Conservation (phyloP, 2,329 filamentous ascomycete species). For the Cercospora sp. region DNA sequence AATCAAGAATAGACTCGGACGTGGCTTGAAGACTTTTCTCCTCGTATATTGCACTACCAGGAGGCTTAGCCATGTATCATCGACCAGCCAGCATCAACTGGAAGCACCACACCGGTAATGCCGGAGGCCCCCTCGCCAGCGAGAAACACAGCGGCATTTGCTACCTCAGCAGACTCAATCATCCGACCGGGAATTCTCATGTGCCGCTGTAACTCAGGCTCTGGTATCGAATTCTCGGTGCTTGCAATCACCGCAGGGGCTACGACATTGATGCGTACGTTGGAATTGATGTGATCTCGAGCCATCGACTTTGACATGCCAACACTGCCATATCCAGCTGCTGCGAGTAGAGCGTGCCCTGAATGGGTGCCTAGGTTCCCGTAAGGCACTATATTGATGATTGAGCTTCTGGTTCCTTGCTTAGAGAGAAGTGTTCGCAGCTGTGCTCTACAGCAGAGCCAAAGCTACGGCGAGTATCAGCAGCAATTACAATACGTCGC, state of each 20-base stretch:
- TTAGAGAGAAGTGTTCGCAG: neutral
- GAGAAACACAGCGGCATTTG: neutral
- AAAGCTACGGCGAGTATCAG: neutral
- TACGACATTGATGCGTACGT: neutral
- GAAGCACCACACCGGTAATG: neutral
- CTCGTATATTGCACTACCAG: no score
- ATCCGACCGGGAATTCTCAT: neutral
- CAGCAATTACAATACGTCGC: neutral
- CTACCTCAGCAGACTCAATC: neutral
- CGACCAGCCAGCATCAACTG: neutral
- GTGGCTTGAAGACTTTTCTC: no score
- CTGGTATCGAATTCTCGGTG: neutral
- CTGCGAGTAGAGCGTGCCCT: neutral
- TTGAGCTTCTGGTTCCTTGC: neutral
- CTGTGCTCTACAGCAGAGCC: neutral
- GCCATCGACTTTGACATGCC: neutral
- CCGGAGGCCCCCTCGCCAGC: neutral
- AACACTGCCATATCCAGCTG: neutral
- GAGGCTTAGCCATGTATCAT: neutral
- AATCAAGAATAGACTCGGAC: no score
- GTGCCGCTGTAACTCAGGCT: neutral
- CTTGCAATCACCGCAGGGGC: neutral
- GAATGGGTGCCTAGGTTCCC: neutral
- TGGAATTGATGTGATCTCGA: neutral
- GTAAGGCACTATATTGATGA: neutral